These are phyloP conservation scores for Combretum micranthum DNA, from an alignment of 345 rosid species.

Conservation along the genomic window DNA sequence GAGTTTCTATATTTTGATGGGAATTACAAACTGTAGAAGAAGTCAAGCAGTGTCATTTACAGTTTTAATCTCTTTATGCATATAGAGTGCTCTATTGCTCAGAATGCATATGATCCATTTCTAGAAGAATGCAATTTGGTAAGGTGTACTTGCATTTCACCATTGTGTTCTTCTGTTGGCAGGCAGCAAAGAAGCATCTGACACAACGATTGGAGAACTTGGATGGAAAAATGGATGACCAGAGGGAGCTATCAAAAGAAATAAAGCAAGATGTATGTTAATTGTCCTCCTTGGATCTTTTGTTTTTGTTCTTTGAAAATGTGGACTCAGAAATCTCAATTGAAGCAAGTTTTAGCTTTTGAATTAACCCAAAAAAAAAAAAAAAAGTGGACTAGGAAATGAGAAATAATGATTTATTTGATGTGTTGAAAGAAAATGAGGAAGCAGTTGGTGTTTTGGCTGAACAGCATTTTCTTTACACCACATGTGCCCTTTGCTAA, in stretches of 20 bases:
- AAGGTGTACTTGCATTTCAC: not conserved
- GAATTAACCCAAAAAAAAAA: too few relatives aligned
- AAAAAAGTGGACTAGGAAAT: too few relatives aligned
- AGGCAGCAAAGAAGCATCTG: constrained; percentile 85
- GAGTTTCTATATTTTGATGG: constrained; percentile 24
- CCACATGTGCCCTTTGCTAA: too few relatives aligned
- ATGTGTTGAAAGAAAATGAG: not conserved
- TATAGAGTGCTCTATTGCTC: not conserved
- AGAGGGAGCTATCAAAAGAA: constrained; percentile 64
- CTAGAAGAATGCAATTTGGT: not conserved
- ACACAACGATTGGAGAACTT: constrained; percentile 66
- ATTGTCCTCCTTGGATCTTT: not conserved
- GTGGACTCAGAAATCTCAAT: not conserved
- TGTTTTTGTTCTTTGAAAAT: not conserved
- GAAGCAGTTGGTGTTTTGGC: not conserved
- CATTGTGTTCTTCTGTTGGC: constrained; percentile 15
- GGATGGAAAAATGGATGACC: constrained; percentile 74
- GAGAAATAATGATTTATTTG: not conserved
- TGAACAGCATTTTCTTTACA: too few relatives aligned
- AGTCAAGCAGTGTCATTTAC: not conserved
- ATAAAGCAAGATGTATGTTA: constrained; percentile 55
- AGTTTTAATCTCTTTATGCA: not conserved
- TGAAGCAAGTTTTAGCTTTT: too few relatives aligned
- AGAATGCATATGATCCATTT: not conserved
- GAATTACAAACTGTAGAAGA: not conserved